Evolutionary conservation across 2,329 filamentous ascomycete genomes (phyloP).

Genomic region (Rutstroemia sp.): DNA sequence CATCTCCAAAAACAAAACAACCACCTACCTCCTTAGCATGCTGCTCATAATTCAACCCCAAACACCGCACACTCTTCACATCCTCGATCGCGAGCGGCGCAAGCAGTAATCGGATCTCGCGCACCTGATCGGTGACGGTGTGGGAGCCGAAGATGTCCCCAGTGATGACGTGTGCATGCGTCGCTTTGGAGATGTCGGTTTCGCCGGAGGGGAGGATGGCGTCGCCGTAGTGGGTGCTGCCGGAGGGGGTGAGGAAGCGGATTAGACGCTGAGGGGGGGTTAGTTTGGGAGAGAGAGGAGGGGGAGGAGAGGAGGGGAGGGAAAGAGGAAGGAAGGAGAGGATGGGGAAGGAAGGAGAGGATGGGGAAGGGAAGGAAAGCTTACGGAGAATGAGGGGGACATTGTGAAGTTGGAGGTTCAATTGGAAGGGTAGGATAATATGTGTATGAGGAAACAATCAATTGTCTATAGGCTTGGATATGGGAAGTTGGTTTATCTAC

Average conservation of each 20-base stretch:
- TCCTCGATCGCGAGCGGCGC: slow-evolving; percentile 55
- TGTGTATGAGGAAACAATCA: background rate
- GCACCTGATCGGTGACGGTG: slow-evolving; percentile 54
- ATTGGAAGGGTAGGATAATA: background rate
- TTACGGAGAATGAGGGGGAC: slow-evolving; percentile 39
- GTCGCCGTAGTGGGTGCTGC: slow-evolving; percentile 65
- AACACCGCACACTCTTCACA: slow-evolving; percentile 58
- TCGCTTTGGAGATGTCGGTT: slow-evolving; percentile 53
- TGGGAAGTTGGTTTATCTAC: too few species aligned
- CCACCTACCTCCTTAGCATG: slow-evolving; percentile 57
- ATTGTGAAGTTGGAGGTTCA: slow-evolving; percentile 20
- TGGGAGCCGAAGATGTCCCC: slow-evolving; percentile 61
- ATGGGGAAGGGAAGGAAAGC: slow-evolving; percentile 18
- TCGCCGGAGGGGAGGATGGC: slow-evolving; percentile 57
- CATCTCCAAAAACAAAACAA: background rate
- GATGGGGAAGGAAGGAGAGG: background rate
- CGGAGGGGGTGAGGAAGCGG: slow-evolving; percentile 66
- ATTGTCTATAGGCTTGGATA: too few species aligned
- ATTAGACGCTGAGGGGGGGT: slow-evolving; percentile 50
- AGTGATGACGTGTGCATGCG: slow-evolving; percentile 52
- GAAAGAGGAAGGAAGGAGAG: background rate
- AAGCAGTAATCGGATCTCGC: slow-evolving; percentile 49
- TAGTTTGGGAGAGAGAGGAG: background rate
- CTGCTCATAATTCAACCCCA: slow-evolving; percentile 65
- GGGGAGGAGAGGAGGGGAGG: background rate